These are phyloP conservation scores for Moringa oleifera DNA, from an alignment of 345 rosid genomes.

Conservation along the genomic window DNA sequence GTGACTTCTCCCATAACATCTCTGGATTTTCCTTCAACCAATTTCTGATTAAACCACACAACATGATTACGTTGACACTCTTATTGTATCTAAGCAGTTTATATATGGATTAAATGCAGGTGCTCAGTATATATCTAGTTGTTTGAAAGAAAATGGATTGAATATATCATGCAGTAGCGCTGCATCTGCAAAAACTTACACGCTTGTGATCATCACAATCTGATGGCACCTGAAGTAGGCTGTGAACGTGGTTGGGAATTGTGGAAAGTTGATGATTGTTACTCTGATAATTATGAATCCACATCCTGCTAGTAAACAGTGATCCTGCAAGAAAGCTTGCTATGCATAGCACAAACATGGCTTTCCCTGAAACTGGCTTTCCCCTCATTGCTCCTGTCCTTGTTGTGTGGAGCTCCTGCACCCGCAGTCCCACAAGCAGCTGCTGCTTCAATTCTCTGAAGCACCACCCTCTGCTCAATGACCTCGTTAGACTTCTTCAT, in stretches of 20 bases:
- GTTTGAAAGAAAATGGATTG: too few relatives aligned
- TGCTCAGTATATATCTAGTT: too few relatives aligned
- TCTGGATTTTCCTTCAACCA: constrained; percentile 48
- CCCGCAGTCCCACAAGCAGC: constrained; percentile 8
- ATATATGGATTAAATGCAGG: too few relatives aligned
- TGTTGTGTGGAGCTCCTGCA: too few relatives aligned
- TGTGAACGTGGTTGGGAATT: constrained; percentile 23
- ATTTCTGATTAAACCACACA: constrained; percentile 38
- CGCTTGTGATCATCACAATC: constrained; percentile 71
- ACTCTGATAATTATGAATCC: constrained; percentile 23
- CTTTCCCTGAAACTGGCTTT: constrained; percentile 59
- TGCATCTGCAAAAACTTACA: constrained; percentile 51
- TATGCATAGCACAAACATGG: constrained; percentile 49
- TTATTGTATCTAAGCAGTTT: too few relatives aligned
- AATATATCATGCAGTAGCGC: too few relatives aligned
- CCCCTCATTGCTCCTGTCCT: constrained; percentile 49
- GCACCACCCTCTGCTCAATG: too few relatives aligned
- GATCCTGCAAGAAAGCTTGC: constrained; percentile 78
- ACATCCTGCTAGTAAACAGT: constrained; percentile 40
- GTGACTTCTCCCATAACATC: constrained; percentile 64
- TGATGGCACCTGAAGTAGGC: constrained; percentile 12
- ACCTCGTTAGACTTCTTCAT: too few relatives aligned
- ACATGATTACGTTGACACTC: too few relatives aligned
- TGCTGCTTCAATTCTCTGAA: too few relatives aligned
- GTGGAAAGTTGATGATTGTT: constrained; percentile 17